Evolutionary conservation across 2,329 filamentous ascomycete species (phyloP).

Genomic region (Alternaria rosae): DNA sequence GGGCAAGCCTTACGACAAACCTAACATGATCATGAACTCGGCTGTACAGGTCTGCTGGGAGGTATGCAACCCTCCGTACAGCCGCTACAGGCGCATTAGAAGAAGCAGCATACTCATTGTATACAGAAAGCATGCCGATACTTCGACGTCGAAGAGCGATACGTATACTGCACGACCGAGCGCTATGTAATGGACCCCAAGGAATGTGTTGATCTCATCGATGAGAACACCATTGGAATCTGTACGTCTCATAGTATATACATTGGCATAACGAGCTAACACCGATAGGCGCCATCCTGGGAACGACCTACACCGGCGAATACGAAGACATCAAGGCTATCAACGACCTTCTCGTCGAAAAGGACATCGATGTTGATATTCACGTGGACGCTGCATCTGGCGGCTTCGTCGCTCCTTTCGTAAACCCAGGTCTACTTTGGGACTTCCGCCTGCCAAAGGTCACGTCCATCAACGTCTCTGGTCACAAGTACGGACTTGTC

Average conservation of each 20-base stretch:
- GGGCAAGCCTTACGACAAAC: slow-evolving; percentile 79
- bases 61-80: slow-evolving; percentile 5
- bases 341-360: slow-evolving; percentile 83
- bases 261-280: background rate
- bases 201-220: slow-evolving; percentile 66
- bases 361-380: slow-evolving; percentile 80
- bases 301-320: slow-evolving; percentile 93
- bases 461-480: slow-evolving; percentile 91
- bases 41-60: slow-evolving; percentile 98
- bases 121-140: slow-evolving; percentile 72
- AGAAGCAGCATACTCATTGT: background rate
- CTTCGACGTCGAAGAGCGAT: slow-evolving; percentile 93
- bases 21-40: slow-evolving; percentile 95
- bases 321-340: slow-evolving; percentile 91
- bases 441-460: slow-evolving; percentile 91
- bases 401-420: slow-evolving; percentile 92
- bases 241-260: slow-evolving; percentile 54
- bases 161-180: slow-evolving; percentile 67
- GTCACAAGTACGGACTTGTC: slow-evolving; percentile 80
- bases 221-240: slow-evolving; percentile 85
- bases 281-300: slow-evolving; percentile 70
- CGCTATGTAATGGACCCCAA: slow-evolving; percentile 71
- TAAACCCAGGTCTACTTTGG: slow-evolving; percentile 83
- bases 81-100: too few species aligned
- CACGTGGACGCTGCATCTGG: slow-evolving; percentile 94